Evolutionary conservation across 331 rosid genomes (phyloP), one percentile per base, ranked within the genome.

Genomic region (Pyrus hybrid): DNA sequence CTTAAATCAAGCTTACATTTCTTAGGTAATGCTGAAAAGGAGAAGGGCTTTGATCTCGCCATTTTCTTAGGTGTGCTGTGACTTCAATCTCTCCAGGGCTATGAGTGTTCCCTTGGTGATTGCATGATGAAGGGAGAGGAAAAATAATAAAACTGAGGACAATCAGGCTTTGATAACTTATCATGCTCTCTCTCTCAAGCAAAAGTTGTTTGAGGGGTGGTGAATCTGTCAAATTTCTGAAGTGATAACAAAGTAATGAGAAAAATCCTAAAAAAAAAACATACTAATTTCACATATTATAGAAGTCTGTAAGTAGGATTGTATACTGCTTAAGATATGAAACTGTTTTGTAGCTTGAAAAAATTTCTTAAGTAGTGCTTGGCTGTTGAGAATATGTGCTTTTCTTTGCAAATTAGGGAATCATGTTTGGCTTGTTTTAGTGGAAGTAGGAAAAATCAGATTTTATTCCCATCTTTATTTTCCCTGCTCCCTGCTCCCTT

Each of bases 301-400:
- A 17, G 56, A 41, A 41, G 13, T 11, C 14, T 41, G 14, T 10
- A 14, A 49, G 56, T 18, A 49, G n/a, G 6, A 17, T 49, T 16
- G 56, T 49, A 16, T 73, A 21, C 16, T 8, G 6, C 18, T 20
- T 1, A 47, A 56, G 63, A 22, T 22, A 74, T 49, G 16, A 57
- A 23, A 72, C 11, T 21, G 54, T 73, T 63, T 41, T 28, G 23
- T 53, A 67, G 29, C 64, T 17, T 56, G 61, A 49, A 30, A 9
- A 4, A 1, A 10, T 33, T 65, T 8, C 23, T 63, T 5, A 54
- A 45, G 61, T 26, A 64, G 37, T 63, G 11, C 16, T 68, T 68
- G 35, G 72, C 28, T 54, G 54, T 67, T 22, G 49, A 76, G 88
- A 81, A 85, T 83, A 53, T 88, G 82, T 88, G 70, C 86, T 88